Percentiles rank a stretch among this genome's conserved stretches.
phyloP scores from a whole-genome alignment of 2,329 filamentous ascomycete species.

The Xylaria polymorpha region DNA sequence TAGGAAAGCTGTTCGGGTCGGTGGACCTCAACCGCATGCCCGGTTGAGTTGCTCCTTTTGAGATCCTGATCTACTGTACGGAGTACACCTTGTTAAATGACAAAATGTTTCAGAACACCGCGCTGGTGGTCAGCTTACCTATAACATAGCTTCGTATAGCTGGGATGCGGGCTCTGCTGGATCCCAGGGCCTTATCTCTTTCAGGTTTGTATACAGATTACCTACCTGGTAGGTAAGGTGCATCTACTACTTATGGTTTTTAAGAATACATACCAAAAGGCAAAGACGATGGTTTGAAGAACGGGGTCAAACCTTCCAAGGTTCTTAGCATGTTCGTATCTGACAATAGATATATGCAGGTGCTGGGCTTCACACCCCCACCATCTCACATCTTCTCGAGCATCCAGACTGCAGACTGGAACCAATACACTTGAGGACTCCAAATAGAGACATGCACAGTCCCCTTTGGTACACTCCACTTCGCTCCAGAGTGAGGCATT shows the following conservation, averaged over 20 bases:
- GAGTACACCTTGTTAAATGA: neutral
- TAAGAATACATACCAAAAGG: neutral
- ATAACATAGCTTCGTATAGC: constrained; percentile 19
- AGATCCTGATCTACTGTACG: neutral
- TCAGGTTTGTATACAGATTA: neutral
- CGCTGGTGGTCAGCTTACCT: constrained; percentile 26
- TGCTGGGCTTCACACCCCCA: neutral
- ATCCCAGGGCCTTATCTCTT: neutral
- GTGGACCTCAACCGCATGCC: neutral
- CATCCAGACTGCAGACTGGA: too few relatives aligned
- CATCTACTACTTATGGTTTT: too few relatives aligned
- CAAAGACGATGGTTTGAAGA: neutral
- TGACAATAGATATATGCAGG: neutral
- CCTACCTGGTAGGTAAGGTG: neutral
- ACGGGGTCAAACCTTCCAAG: neutral
- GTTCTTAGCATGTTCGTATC: neutral
- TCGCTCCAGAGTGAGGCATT: too few relatives aligned
- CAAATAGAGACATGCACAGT: neutral
- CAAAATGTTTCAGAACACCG: constrained; percentile 24
- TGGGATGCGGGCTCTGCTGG: neutral
- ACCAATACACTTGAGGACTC: neutral
- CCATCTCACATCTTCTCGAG: neutral
- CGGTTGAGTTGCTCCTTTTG: neutral
- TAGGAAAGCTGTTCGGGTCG: neutral
- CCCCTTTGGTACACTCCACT: neutral